A percentile compares a stretch with the other conserved stretches of the same genome.
Conservation (phyloP, 352 stramenopile species). For the Aphanomyces cochlioides region DNA sequence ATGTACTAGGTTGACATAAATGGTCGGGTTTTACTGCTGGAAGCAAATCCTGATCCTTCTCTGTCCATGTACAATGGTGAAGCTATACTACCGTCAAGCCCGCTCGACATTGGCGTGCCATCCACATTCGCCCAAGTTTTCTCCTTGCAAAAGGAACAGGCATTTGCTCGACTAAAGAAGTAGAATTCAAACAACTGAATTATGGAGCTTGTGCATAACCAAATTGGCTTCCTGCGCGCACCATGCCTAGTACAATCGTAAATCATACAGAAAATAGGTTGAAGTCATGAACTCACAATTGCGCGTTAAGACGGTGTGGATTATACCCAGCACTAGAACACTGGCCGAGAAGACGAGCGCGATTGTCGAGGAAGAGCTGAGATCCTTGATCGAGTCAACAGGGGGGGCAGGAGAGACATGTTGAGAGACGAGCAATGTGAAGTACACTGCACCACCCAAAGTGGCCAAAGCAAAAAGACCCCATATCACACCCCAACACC, state of each 20-base stretch:
- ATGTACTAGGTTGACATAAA: slow-evolving; percentile 20
- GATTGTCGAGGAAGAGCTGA: slow-evolving; percentile 45
- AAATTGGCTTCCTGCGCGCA: slow-evolving; percentile 34
- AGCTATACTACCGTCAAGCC: slow-evolving; percentile 8
- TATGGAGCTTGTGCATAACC: slow-evolving; percentile 23
- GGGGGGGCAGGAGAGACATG: slow-evolving; percentile 45
- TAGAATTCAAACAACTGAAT: background rate
- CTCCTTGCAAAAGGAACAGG: background rate
- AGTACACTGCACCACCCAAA: slow-evolving; percentile 76
- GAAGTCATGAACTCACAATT: slow-evolving; percentile 44
- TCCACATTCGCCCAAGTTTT: slow-evolving; percentile 16
- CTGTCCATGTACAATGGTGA: slow-evolving; percentile 32
- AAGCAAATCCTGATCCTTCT: slow-evolving; percentile 37
- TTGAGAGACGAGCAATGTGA: slow-evolving; percentile 71
- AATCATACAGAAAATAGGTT: background rate
- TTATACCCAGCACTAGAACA: slow-evolving; percentile 53
- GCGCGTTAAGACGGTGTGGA: slow-evolving; percentile 66
- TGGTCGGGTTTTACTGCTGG: slow-evolving; percentile 28
- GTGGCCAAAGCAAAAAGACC: slow-evolving; percentile 69
- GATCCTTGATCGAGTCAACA: slow-evolving; percentile 47
- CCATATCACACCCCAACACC: slow-evolving; percentile 89
- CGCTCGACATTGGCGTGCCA: background rate
- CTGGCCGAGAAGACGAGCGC: slow-evolving; percentile 46
- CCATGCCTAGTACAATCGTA: slow-evolving; percentile 38
- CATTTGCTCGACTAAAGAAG: slow-evolving; percentile 3